phyloP scores from a whole-genome alignment of 345 rosid species.

The Bruguiera parviflora region DNA sequence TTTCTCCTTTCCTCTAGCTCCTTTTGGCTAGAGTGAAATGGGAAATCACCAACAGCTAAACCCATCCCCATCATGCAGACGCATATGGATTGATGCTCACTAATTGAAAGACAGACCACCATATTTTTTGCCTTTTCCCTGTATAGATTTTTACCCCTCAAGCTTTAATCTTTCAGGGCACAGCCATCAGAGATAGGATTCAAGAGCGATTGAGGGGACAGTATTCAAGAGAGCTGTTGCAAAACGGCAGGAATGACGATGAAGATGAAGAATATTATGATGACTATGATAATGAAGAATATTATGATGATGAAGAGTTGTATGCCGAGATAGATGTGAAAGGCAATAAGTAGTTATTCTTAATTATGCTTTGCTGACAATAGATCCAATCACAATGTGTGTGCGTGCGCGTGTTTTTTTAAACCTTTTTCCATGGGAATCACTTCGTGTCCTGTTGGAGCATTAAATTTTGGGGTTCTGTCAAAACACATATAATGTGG shows the following conservation, averaged over 20 bases:
- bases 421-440: no score
- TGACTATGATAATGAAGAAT: constrained; percentile 13
- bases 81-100: neutral
- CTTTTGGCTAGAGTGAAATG: neutral
- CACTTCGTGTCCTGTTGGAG: neutral
- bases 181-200: constrained; percentile 79
- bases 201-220: constrained; percentile 71
- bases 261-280: constrained; percentile 27
- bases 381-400: neutral
- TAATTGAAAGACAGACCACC: neutral
- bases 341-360: constrained; percentile 23
- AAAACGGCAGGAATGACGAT: constrained; percentile 29
- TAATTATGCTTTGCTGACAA: constrained; percentile 8
- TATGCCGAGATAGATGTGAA: constrained; percentile 35
- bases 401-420: no score
- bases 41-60: no score
- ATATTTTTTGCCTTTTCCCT: neutral
- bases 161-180: constrained; percentile 46
- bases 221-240: constrained; percentile 29
- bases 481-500: neutral
- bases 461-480: constrained; percentile 3
- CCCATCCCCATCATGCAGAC: no score
- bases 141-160: neutral
- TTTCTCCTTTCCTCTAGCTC: neutral
- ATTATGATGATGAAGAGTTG: constrained; percentile 34